A percentile compares a stretch with the other conserved stretches of the same genome.
Conservation (phyloP, 495 filamentous ascomycete species). For the Penicillium coprophilum region DNA sequence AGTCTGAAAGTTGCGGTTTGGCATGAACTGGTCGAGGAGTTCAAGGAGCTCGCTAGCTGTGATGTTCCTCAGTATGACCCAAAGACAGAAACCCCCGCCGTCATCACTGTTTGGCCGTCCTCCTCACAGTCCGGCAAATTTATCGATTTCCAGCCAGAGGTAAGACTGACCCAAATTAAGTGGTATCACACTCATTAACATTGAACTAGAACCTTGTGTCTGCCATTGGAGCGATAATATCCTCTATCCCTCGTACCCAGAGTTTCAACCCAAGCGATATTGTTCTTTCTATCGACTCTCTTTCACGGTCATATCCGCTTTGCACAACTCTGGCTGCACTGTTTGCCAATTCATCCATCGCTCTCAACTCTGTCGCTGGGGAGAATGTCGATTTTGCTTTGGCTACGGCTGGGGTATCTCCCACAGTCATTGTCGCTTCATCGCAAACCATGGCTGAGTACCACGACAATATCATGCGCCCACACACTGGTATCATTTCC, state of each 20-base stretch:
- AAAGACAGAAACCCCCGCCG: constrained; percentile 51
- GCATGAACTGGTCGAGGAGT: constrained; percentile 78
- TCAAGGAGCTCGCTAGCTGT: constrained; percentile 40
- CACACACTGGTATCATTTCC: constrained; percentile 51
- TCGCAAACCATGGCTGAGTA: constrained; percentile 68
- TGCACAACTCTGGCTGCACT: constrained; percentile 79
- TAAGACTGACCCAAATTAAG: constrained; percentile 24
- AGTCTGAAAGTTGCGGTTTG: constrained; percentile 77
- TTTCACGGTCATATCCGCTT: constrained; percentile 76
- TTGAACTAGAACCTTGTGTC: constrained; percentile 66
- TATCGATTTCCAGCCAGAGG: constrained; percentile 69
- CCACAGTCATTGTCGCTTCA: constrained; percentile 80
- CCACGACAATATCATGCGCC: constrained; percentile 55
- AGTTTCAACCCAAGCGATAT: constrained; percentile 72
- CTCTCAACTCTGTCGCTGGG: constrained; percentile 83
- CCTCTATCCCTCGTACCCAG: constrained; percentile 69
- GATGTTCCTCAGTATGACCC: constrained; percentile 54
- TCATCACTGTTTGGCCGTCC: constrained; percentile 60
- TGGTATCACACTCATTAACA: constrained; percentile 13
- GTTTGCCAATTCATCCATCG: constrained; percentile 78
- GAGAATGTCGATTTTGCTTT: constrained; percentile 65
- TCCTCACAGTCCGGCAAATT: constrained; percentile 59
- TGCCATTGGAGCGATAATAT: constrained; percentile 73
- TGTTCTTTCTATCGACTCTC: constrained; percentile 83
- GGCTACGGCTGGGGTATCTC: constrained; percentile 69